Percentiles rank a stretch among this genome's conserved stretches.
Conservation (phyloP, 1,284 basidiomycete genomes). For the Cryptococcus sp. region DNA sequence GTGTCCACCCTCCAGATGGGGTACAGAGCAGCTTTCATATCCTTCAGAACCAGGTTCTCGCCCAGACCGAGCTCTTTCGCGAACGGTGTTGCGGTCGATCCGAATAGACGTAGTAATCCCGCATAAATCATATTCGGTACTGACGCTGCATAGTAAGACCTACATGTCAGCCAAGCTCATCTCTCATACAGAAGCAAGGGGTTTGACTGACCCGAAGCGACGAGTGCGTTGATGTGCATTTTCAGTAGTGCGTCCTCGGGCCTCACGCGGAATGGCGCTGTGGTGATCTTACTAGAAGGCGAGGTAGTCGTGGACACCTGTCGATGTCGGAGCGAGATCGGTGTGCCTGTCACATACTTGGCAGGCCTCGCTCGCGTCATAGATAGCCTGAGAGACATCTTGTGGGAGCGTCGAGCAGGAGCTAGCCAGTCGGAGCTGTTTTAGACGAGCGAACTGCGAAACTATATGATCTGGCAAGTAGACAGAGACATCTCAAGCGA, state of each 20-base stretch:
- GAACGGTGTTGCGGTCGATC: conserved; percentile 22
- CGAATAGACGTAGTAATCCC: conserved; percentile 37
- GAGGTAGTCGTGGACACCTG: conserved; percentile 13
- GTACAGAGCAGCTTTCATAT: conserved; percentile 44
- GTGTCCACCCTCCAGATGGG: conserved; percentile 46
- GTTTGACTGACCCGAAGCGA: conserved; percentile 25
- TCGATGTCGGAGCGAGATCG: too few relatives aligned
- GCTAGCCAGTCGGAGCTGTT: too few relatives aligned
- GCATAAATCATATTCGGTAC: conserved; percentile 34
- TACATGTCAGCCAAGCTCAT: neutral
- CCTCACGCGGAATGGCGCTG: conserved; percentile 30
- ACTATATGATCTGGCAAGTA: too few relatives aligned
- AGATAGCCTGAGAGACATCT: too few relatives aligned
- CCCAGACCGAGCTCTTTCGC: conserved; percentile 40
- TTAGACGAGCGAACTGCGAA: too few relatives aligned
- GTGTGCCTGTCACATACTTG: too few relatives aligned
- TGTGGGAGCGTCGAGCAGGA: too few relatives aligned
- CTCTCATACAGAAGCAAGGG: neutral
- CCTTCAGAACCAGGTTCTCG: conserved; percentile 24
- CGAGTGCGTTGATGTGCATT: conserved; percentile 27
- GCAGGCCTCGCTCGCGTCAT: too few relatives aligned
- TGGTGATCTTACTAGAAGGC: conserved; percentile 33
- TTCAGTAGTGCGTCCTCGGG: conserved; percentile 27
- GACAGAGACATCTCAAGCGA: too few relatives aligned
- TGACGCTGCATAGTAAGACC: conserved; percentile 7